Evolutionary conservation across 805 yeast genomes (phyloP).

Genomic region (Wickerhamomyces chambardii): DNA sequence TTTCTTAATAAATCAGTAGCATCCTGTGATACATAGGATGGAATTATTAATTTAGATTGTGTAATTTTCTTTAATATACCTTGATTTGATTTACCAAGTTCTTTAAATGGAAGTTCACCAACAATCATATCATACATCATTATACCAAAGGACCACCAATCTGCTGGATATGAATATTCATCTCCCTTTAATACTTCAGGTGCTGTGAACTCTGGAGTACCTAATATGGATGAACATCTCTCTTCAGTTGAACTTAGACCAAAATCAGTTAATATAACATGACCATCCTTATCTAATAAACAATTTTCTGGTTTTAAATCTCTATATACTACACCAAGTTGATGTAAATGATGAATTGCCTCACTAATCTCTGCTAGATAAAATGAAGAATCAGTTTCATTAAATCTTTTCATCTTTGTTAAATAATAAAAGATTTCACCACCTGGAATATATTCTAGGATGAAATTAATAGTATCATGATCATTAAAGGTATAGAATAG

Average conservation of each 20-base stretch:
- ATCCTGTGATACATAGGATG: constrained; percentile 62
- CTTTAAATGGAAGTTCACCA: constrained; percentile 75
- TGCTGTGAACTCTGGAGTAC: constrained; percentile 51
- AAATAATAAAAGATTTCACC: constrained; percentile 63
- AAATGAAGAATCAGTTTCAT: constrained; percentile 63
- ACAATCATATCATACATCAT: constrained; percentile 69
- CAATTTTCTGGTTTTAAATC: constrained; percentile 91
- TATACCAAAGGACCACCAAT: constrained; percentile 91
- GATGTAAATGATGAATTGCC: constrained; percentile 70
- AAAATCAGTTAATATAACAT: constrained; percentile 77
- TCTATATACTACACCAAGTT: constrained; percentile 75
- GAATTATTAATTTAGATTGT: constrained; percentile 52
- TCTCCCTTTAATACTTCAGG: constrained; percentile 84
- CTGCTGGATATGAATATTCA: constrained; percentile 70
- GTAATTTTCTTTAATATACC: constrained; percentile 60
- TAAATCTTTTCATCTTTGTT: constrained; percentile 30
- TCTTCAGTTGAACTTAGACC: constrained; percentile 49
- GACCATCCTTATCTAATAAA: constrained; percentile 67
- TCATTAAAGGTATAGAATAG: constrained; percentile 83
- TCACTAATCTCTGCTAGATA: constrained; percentile 76
- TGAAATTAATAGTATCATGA: constrained; percentile 58
- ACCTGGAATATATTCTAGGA: constrained; percentile 81
- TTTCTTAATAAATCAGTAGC: constrained; percentile 66
- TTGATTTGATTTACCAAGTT: constrained; percentile 53
- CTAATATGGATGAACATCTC: constrained; percentile 28